Conservation (phyloP, 192 early-diverging fungal genomes). For the Pilaira anomala region DNA sequence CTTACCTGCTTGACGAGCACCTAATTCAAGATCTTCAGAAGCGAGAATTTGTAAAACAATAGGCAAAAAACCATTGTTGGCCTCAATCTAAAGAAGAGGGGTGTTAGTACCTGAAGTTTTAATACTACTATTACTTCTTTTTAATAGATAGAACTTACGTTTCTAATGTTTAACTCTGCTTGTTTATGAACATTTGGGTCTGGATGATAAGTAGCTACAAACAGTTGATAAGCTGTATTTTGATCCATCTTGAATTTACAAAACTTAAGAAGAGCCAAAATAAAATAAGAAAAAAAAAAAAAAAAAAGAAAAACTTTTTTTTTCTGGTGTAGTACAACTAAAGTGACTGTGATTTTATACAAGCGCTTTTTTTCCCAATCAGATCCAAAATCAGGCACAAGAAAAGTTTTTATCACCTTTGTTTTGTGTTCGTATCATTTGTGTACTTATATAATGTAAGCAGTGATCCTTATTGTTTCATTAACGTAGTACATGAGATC, state of each 20-base stretch:
- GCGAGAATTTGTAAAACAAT: conserved; percentile 52
- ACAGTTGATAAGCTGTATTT: conserved; percentile 59
- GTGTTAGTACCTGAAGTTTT: background rate
- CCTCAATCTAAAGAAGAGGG: conserved; percentile 45
- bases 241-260: conserved; percentile 53
- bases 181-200: conserved; percentile 76
- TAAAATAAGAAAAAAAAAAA: background rate
- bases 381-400: too few relatives aligned
- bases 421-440: too few relatives aligned
- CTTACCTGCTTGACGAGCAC: conserved; percentile 57
- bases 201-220: conserved; percentile 75
- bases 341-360: too few relatives aligned
- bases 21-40: conserved; percentile 51
- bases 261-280: too few relatives aligned
- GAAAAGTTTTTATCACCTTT: too few relatives aligned
- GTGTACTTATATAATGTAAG: too few relatives aligned
- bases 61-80: conserved; percentile 48
- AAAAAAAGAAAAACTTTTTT: conserved; percentile 2
- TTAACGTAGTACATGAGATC: too few relatives aligned
- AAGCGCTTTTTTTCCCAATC: too few relatives aligned
- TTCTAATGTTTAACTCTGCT: conserved; percentile 79
- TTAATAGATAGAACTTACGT: conserved; percentile 44
- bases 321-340: background rate
- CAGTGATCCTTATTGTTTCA: too few relatives aligned
- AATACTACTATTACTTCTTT: conserved; percentile 12